Base-by-base conservation (phyloP, 2,329 filamentous ascomycete genomes). In the Fragosphaeria purpurea region DNA sequence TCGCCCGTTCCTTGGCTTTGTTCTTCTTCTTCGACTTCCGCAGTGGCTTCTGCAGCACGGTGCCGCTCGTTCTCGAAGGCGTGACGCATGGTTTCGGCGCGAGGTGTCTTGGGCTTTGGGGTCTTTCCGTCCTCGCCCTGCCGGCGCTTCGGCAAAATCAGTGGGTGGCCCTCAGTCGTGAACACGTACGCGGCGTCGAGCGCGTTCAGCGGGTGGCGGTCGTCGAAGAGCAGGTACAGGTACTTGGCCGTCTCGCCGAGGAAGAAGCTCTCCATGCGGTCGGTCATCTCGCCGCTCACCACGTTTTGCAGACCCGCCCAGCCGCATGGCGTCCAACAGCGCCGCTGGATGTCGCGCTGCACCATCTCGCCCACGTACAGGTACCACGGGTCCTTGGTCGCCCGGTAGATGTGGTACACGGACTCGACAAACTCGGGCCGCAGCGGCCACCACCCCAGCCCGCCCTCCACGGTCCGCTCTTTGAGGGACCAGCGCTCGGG, bases 241-340 rank as follows among this genome's bases (percentile, higher is more conserved):
- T 98, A 98, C 67, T 97, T 96, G 43, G 88, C 84, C 1, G 93
- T 98, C 67, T 98, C 93, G 11, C 93, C 91, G 1, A 98, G 75
- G 62, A 97, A 97, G 74, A 97, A 98, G 64, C 91, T 97, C 67
- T 98, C 93, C 93, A 97, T 97, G 37, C 93, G 85, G 64, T 98
- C 90, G 58, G 80, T 87, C 66, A 88, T 81, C 67, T 96, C 88
- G 4, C 91, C 91, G 5, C 79, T 87, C 37, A 83, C 73, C 7
- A 91, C 86, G 63, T 90, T 84, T 60, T 89, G 84, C 38, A 97
- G 74, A 1, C 91, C 91, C 11, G 91, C 87, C 89, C 91, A 97
- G 41, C 93, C 93, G 60, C 93, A 98, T 55, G 80, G 77, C 1
- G 89, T 88, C 80, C 88, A 89, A 67, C 93, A 98, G 49, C 91